phyloP scores from a whole-genome alignment of 140 eudicot genomes.

The Bidens hawaiensis region DNA sequence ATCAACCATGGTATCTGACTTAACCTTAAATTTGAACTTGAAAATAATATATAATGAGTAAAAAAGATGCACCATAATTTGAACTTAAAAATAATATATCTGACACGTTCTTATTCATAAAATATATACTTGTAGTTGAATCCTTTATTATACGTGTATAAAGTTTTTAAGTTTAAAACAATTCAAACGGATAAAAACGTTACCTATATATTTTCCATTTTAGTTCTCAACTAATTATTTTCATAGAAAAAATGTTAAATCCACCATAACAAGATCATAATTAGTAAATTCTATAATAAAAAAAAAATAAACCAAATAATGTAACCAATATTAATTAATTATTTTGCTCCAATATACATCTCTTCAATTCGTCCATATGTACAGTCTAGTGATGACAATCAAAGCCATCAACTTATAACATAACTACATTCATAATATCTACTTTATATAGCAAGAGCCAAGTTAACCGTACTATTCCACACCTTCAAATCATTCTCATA shows the following conservation, averaged over 20 bases:
- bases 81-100: too few relatives aligned
- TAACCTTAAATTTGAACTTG: neutral
- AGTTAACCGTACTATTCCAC: slow-evolving; percentile 19
- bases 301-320: neutral
- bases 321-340: too few relatives aligned
- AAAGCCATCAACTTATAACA: slow-evolving; percentile 12
- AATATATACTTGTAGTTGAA: too few relatives aligned
- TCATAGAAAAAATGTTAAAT: too few relatives aligned
- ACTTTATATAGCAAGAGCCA: slow-evolving; percentile 22
- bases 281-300: neutral
- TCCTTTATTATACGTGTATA: too few relatives aligned
- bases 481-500: slow-evolving; percentile 42
- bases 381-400: slow-evolving; percentile 13
- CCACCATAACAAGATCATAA: neutral
- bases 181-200: neutral
- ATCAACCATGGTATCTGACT: neutral
- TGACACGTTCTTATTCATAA: too few relatives aligned
- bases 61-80: too few relatives aligned
- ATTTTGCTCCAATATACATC: neutral
- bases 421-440: neutral
- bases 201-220: neutral
- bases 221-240: neutral
- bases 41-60: too few relatives aligned
- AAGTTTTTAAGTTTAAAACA: neutral
- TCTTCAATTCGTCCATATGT: neutral